Evolutionary conservation across 345 rosid genomes (phyloP).

Genomic region (Salix suchowensis): DNA sequence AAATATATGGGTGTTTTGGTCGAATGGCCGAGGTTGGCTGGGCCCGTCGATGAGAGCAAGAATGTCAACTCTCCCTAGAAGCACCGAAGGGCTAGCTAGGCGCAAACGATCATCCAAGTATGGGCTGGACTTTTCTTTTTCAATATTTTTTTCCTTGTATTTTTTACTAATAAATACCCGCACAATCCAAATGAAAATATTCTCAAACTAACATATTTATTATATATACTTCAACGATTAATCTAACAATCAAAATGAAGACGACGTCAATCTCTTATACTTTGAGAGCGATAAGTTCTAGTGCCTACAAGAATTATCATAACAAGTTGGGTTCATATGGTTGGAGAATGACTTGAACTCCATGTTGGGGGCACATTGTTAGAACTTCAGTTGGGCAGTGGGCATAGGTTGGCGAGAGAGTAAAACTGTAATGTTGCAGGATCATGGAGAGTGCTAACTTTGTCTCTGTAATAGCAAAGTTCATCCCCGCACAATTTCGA

Average conservation of each 20-base stretch:
- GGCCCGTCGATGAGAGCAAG: no score
- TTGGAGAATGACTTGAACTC: conserved; percentile 36
- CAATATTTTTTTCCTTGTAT: no score
- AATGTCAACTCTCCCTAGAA: no score
- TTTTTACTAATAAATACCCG: no score
- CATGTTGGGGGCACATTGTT: conserved; percentile 30
- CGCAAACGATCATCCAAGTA: no score
- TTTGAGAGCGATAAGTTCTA: not conserved
- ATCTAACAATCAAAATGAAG: not conserved
- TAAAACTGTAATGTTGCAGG: conserved; percentile 38
- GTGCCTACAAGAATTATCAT: not conserved
- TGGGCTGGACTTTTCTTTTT: no score
- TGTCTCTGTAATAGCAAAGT: conserved; percentile 30
- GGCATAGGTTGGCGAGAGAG: conserved; percentile 34
- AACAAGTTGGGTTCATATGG: not conserved
- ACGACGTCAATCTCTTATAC: not conserved
- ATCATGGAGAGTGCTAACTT: conserved; percentile 46
- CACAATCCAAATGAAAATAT: no score
- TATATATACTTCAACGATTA: no score
- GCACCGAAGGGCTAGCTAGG: no score
- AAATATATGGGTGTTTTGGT: no score
- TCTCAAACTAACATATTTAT: no score
- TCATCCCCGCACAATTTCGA: conserved; percentile 38
- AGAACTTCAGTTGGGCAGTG: conserved; percentile 31
- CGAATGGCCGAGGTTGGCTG: no score